Base-by-base conservation (phyloP, 371 early-diverging fungal genomes). In the Mortierella sp. region DNA sequence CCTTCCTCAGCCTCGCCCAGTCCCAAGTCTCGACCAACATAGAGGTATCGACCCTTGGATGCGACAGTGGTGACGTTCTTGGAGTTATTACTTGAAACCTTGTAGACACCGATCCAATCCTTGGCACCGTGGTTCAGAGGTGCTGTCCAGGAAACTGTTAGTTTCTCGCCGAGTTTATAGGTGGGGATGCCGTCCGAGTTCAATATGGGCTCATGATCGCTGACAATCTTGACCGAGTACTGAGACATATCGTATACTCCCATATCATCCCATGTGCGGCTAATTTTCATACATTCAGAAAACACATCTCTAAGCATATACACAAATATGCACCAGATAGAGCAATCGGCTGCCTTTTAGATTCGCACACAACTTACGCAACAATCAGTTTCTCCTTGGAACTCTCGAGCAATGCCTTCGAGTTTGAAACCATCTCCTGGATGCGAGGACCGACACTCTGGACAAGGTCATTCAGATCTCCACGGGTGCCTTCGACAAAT, bases 61-160 rank as follows among this genome's bases (percentile, higher is more conserved):
- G 86, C 82, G 4, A 86, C 79, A 11, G 88, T 93, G 26, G 98
- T 95, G 34, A 94, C 78, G 31, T 84, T 87, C n/a, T 79, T 70
- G 32, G 86, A 84, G 41, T 88, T 83, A 79, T 96, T 95, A 23
- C 88, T 84, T 0, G 84, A 86, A 0, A 94, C 87, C 34, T 87
- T 86, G 80, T 96, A 98, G 3, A 97, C 80, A 30, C 97, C 98
- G 64, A 98, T 90, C 97, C 98, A 97, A 80, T 97, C 97, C 50
- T 86, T 83, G n/a, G 83, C 57, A 43, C 92, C 83, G 71, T 89
- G 89, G 57, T 86, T 86, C 59, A 73, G 81, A 19, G 89, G 93
- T 1, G 92, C 95, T 3, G 86, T 85, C 90, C 95, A 96, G 9
- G 70, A 59, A 2, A 94, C 80, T 1, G 62, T 70, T 44, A 96